Base-by-base conservation (phyloP, 768 basidiomycete species). In the Clavulina sp. region DNA sequence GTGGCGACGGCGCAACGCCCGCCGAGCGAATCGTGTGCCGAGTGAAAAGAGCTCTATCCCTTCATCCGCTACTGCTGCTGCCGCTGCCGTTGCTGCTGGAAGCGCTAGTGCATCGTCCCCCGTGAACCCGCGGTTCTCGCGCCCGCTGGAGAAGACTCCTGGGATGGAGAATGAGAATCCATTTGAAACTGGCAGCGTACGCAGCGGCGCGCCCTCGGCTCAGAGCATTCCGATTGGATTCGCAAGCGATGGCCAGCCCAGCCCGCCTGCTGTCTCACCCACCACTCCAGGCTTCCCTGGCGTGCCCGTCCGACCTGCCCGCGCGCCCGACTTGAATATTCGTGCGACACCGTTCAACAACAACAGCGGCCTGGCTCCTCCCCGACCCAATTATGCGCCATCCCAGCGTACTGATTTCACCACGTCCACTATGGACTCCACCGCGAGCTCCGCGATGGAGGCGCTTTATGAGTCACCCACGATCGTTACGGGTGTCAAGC, bases 391-490 rank as follows among this genome's bases (percentile, higher is more conserved):
- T 19, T 56, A 56, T 36, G 55, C 55, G 24, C 51, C 52, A 18
- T 56, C 55, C 7, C 30, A 33, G 13, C 33, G 32, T 19, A 54
- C 53, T 41, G 55, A 54, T 6, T 41, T 55, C 18, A 57, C 55
- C 34, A 33, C 36, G 31, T 49, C 43, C 16, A 49, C 55, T 19
- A 7, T 38, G 19, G 46, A 41, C 5, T 56, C 55, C 6, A 49
- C 48, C 3, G 33, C 44, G 21, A 49, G 47, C 23, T 33, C 46
- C 5, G 55, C 36, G 7, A 54, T 36, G 23, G 53, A 53, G 7
- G 47, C 51, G 3, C n/a, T 51, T 46, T 55, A 54, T 34, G 54
- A 56, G 9, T 23, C 19, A 4, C 55, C 54, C n/a, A 54, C 54
- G 2, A 55, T 56, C 40, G 55, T 56, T 29, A 54, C 31, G 3